These are phyloP conservation scores for Ochetophila trinervis DNA, from an alignment of 306 rosid genomes.

Conservation along the genomic window DNA sequence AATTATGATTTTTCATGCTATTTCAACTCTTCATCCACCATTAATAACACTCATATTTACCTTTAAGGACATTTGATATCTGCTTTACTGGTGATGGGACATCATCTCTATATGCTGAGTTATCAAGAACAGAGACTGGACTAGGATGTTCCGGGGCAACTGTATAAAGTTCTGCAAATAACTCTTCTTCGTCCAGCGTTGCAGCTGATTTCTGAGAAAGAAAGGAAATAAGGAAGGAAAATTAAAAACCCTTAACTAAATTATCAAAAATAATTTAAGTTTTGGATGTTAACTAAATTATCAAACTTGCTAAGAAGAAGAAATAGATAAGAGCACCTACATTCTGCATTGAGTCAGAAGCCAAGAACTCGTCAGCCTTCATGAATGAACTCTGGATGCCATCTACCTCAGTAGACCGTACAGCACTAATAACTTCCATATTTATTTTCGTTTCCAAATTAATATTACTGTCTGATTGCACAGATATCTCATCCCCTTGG, in stretches of 20 bases:
- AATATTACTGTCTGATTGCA: conserved; percentile 37
- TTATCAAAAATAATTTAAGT: conserved; percentile 10
- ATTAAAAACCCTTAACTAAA: conserved; percentile 12
- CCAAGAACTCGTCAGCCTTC: conserved; percentile 40
- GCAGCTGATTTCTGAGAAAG: conserved; percentile 54
- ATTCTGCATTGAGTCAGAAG: conserved; percentile 48
- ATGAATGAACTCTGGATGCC: conserved; percentile 42
- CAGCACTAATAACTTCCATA: conserved; percentile 50
- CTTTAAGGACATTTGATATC: conserved; percentile 45
- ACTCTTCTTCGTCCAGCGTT: conserved; percentile 48
- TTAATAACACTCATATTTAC: conserved; percentile 32
- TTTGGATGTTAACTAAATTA: conserved; percentile 22
- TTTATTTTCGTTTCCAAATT: conserved; percentile 38
- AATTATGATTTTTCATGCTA: no score
- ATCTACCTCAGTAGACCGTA: conserved; percentile 36
- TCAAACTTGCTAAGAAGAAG: conserved; percentile 13
- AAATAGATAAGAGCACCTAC: conserved; percentile 34
- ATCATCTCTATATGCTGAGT: conserved; percentile 57
- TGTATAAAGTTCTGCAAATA: conserved; percentile 48
- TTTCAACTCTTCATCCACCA: no score
- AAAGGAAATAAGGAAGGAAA: neutral
- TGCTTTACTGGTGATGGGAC: conserved; percentile 54
- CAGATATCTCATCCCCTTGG: conserved; percentile 57
- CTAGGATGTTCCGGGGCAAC: conserved; percentile 65
- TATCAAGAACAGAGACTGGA: conserved; percentile 81